A percentile compares a stretch with the other conserved stretches of the same genome.
phyloP scores from a whole-genome alignment of 371 early-diverging fungal genomes.

The Rhizopus stolonifer region DNA sequence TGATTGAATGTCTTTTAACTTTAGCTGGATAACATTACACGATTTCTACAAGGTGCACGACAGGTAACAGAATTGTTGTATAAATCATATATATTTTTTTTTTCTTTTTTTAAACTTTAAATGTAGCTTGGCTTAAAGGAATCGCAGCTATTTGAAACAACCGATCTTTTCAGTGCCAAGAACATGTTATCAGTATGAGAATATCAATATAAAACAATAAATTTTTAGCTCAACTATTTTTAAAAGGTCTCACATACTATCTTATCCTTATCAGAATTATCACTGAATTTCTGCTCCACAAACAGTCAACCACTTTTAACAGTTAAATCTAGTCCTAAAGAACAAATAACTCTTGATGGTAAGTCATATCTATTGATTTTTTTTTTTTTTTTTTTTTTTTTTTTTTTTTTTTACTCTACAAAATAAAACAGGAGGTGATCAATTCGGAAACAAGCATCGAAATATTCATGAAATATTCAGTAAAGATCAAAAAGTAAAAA shows the following conservation, averaged over 20 bases:
- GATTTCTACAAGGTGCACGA: conserved; percentile 61
- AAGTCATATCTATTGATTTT: too few species aligned
- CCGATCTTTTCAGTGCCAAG: conserved; percentile 88
- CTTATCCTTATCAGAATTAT: conserved; percentile 17
- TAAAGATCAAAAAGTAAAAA: background rate
- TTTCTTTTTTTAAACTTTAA: too few species aligned
- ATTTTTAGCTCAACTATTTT: background rate
- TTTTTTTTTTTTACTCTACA: too few species aligned
- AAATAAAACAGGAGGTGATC: too few species aligned
- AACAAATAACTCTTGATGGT: too few species aligned
- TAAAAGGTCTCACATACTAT: conserved; percentile 17
- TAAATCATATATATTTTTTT: background rate
- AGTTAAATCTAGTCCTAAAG: background rate
- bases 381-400: too few species aligned
- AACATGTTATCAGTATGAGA: conserved; percentile 73
- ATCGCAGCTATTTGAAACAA: conserved; percentile 86
- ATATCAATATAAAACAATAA: background rate
- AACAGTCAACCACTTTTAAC: too few species aligned
- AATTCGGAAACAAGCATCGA: too few species aligned
- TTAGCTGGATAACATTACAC: conserved; percentile 82
- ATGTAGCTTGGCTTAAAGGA: conserved; percentile 59
- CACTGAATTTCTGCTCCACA: too few species aligned
- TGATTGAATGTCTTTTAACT: too few species aligned
- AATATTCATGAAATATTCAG: background rate
- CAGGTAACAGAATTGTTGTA: conserved; percentile 28